These are phyloP conservation scores for Bisporella sp. DNA, from an alignment of 2,329 filamentous ascomycete genomes.

Conservation along the genomic window DNA sequence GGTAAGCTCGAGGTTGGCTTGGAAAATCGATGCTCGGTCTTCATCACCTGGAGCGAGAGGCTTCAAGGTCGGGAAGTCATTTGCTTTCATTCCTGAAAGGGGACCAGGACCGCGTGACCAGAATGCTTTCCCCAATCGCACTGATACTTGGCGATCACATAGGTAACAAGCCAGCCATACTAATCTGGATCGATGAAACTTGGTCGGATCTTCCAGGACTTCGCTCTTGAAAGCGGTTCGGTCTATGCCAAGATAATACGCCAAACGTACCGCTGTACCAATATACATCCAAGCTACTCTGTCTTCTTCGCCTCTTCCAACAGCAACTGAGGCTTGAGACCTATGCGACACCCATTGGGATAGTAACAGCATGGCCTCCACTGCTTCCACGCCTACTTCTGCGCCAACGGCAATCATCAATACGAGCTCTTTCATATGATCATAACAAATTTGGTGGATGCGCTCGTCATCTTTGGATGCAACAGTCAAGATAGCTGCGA, in stretches of 20 bases:
- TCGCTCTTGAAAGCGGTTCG: conserved; percentile 59
- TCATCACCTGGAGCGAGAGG: conserved; percentile 52
- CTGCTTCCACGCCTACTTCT: conserved; percentile 61
- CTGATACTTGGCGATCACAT: conserved; percentile 58
- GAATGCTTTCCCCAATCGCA: conserved; percentile 64
- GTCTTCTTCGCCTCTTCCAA: conserved; percentile 67
- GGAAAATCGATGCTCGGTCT: conserved; percentile 61
- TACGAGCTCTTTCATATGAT: conserved; percentile 63
- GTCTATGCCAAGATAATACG: conserved; percentile 64
- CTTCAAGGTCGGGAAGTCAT: conserved; percentile 47
- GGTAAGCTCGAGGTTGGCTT: conserved; percentile 64
- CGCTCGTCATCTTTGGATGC: conserved; percentile 62
- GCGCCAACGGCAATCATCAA: conserved; percentile 60
- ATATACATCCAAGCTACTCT: conserved; percentile 74
- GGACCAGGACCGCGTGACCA: conserved; percentile 67
- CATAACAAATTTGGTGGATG: conserved; percentile 58
- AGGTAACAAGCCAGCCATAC: conserved; percentile 64
- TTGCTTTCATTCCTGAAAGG: conserved; percentile 44
- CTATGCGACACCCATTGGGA: conserved; percentile 55
- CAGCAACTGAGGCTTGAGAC: conserved; percentile 27
- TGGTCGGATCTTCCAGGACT: conserved; percentile 48
- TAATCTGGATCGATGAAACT: conserved; percentile 55
- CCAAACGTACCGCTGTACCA: conserved; percentile 60
- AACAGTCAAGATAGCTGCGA: conserved; percentile 65
- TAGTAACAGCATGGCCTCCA: conserved; percentile 62